Conservation (phyloP, 2,329 filamentous ascomycete species). For the Colletotrichum karsti region DNA sequence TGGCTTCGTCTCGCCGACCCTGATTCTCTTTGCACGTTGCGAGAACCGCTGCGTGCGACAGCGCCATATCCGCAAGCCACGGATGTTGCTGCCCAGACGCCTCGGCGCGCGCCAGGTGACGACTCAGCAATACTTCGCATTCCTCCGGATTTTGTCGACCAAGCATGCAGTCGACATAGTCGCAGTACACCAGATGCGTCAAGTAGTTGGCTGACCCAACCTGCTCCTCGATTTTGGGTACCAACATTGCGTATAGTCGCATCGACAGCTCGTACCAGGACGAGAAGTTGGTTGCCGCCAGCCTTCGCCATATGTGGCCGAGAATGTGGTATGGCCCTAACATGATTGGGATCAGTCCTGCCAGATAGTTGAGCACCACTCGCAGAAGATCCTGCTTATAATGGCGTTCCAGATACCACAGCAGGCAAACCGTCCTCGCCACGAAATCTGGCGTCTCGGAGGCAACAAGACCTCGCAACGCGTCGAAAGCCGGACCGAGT, state of each 20-base stretch:
- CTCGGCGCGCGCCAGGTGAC: constrained; percentile 39
- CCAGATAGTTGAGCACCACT: constrained; percentile 41
- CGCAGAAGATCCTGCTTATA: constrained; percentile 41
- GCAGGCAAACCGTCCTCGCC: constrained; percentile 41
- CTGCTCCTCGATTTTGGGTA: constrained; percentile 40
- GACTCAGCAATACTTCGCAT: constrained; percentile 37
- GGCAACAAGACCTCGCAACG: constrained; percentile 41
- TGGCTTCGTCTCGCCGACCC: constrained; percentile 39
- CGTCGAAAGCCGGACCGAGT: constrained; percentile 44
- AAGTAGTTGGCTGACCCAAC: constrained; percentile 42
- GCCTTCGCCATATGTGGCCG: constrained; percentile 39
- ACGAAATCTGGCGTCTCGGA: constrained; percentile 43
- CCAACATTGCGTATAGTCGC: constrained; percentile 39
- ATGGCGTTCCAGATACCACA: constrained; percentile 44
- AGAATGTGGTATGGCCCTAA: constrained; percentile 39
- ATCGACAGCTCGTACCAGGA: constrained; percentile 43
- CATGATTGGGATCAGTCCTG: constrained; percentile 38
- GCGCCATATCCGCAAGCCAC: constrained; percentile 41
- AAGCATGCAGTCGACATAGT: constrained; percentile 43
- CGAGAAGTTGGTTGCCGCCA: constrained; percentile 40
- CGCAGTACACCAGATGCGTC: constrained; percentile 42
- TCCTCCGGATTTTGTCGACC: constrained; percentile 35
- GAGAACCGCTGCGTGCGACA: constrained; percentile 40
- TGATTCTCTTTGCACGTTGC: constrained; percentile 39
- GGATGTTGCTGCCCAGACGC: constrained; percentile 37